Evolutionary conservation across 1,284 basidiomycete genomes (phyloP), one percentile per base, ranked within the genome.

Genomic region (Cutaneotrichosporon dermatis): DNA sequence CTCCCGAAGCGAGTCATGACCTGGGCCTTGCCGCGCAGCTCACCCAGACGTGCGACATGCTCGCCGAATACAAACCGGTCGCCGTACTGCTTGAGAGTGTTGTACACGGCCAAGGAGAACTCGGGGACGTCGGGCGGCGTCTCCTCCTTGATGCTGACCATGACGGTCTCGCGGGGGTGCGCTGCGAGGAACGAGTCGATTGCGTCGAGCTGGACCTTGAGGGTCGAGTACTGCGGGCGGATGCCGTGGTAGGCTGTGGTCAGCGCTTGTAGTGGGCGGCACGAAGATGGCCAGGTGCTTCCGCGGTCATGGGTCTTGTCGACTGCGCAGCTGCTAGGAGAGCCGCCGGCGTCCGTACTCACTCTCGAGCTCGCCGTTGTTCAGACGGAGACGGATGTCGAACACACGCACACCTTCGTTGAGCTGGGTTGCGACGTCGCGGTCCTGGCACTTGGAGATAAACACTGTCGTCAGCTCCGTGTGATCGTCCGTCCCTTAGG

Each of bases 141-240:
- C 73, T 94, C 92, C 73, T 93, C 88, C 74, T 94, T 93, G 72
- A 95, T 83, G 10, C 86, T 91, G 78, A 92, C 84, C 41, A 94
- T 82, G 43, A 94, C 72, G 0, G 88, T 88, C 75, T 94, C 91
- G 43, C 80, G 81, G 3, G 77, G 80, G 1, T 86, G 81, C 0
- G 81, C 79, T 7, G 81, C 81, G 42, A 94, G 83, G 76, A 90
- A 95, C 2, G 72, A 66, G 65, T 86, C 80, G 9, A 92, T 69
- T 4, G 55, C 60, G 16, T 80, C 80, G 4, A 79, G 66, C 11
- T 93, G 80, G 54, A 89, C 84, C 12, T 81, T 79, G 58, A 83
- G 78, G 0, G 86, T 79, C 0, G 85, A 83, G 56, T 82, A 80
- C 71, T 93, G 83, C 0, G 89, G 86, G 68, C 83, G 85, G 54